Evolutionary conservation across 805 yeast genomes (phyloP).

Genomic region (Vanderwaltozyma yarrowii): DNA sequence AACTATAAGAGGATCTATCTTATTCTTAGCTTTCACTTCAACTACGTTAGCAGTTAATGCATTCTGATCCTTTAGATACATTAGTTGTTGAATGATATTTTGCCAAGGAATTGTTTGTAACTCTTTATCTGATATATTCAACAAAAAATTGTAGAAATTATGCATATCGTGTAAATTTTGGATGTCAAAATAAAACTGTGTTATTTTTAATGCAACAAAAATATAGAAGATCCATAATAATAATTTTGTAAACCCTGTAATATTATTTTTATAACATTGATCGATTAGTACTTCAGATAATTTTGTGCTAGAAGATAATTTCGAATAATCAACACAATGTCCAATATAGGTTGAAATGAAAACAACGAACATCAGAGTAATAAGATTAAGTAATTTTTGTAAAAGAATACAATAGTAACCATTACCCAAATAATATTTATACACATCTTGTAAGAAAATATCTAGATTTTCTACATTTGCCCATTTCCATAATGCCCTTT

Average conservation of each 20-base stretch:
- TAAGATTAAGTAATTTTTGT: constrained; percentile 52
- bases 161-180: constrained; percentile 63
- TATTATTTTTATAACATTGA: constrained; percentile 32
- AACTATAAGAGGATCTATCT: constrained; percentile 85
- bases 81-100: constrained; percentile 63
- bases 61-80: constrained; percentile 70
- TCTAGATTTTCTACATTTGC: constrained; percentile 92
- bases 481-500: constrained; percentile 90
- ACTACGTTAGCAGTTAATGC: constrained; percentile 41
- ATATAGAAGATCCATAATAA: constrained; percentile 51
- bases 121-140: constrained; percentile 69
- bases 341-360: constrained; percentile 68
- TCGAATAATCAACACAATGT: constrained; percentile 66
- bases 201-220: constrained; percentile 41
- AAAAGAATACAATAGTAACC: constrained; percentile 76
- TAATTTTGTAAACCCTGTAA: constrained; percentile 45
- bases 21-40: constrained; percentile 58
- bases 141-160: constrained; percentile 62
- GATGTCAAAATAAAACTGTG: constrained; percentile 51
- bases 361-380: constrained; percentile 71
- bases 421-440: constrained; percentile 73
- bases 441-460: constrained; percentile 71
- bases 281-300: constrained; percentile 30
- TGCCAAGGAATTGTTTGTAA: constrained; percentile 93
- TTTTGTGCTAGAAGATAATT: constrained; percentile 27